phyloP scores from a whole-genome alignment of 2,329 filamentous ascomycete species.

The Apiospora hydei region DNA sequence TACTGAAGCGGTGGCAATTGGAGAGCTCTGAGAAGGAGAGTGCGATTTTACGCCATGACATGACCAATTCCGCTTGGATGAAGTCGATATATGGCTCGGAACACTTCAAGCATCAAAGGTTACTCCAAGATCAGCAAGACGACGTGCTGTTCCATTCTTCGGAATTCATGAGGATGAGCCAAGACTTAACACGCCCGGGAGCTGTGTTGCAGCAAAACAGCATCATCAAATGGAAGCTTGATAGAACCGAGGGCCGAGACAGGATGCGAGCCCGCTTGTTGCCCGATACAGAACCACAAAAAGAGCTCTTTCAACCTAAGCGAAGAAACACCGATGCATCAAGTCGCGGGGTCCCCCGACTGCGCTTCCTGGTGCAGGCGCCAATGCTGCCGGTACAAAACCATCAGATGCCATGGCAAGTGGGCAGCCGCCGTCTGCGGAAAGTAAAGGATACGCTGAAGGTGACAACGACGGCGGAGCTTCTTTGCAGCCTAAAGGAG shows the following conservation, averaged over 20 bases:
- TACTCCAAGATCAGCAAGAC: slow-evolving; percentile 92
- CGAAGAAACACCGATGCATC: slow-evolving; percentile 63
- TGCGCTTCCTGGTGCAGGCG: slow-evolving; percentile 27
- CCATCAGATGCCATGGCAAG: slow-evolving; percentile 29
- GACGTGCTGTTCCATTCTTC: slow-evolving; percentile 80
- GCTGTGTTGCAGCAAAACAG: slow-evolving; percentile 76
- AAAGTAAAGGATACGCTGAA: not conserved
- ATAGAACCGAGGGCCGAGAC: slow-evolving; percentile 94
- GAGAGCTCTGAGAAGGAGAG: slow-evolving; percentile 75
- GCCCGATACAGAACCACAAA: slow-evolving; percentile 73
- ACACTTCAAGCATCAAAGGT: slow-evolving; percentile 87
- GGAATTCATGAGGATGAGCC: slow-evolving; percentile 79
- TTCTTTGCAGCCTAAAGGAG: slow-evolving; percentile 26
- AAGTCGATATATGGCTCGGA: slow-evolving; percentile 95
- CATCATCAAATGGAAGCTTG: slow-evolving; percentile 84
- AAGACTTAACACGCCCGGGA: slow-evolving; percentile 79
- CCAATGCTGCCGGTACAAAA: slow-evolving; percentile 31
- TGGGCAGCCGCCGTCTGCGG: not conserved
- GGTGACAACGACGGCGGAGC: slow-evolving; percentile 30
- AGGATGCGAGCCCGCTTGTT: slow-evolving; percentile 90
- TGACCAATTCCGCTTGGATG: slow-evolving; percentile 89
- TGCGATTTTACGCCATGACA: slow-evolving; percentile 80
- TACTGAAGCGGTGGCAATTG: slow-evolving; percentile 78
- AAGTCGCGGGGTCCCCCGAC: slow-evolving; percentile 43
- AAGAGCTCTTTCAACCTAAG: slow-evolving; percentile 85